Evolutionary conservation across 768 basidiomycete genomes (phyloP), one percentile per base, ranked within the genome.

Genomic region (Collybia sp.): DNA sequence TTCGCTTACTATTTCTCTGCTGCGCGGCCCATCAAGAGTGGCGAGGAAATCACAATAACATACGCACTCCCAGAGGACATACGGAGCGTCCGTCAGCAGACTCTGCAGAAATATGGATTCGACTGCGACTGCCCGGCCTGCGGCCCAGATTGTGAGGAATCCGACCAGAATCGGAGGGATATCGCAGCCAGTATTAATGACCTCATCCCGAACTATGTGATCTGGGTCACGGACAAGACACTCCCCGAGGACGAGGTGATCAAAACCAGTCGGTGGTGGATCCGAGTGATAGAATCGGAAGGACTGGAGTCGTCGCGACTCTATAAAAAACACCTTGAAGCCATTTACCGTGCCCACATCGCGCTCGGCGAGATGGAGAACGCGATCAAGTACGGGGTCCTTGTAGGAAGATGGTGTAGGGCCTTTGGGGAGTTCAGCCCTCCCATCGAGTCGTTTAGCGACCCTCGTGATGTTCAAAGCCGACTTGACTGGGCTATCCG

Each of bases 1-100:
- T 70, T 70, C 41, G 53, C 62, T 6, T 53, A 64, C 18, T 56
- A 58, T 25, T 51, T 66, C 30, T 43, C 48, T 8, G 67, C 67
- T 1, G 38, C 45, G 6, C 52, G 58, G 0, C 45, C 59, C 36
- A 63, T 70, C 48, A 58, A 55, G 15, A 45, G 49, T 3, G 62
- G 63, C 2, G 63, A 66, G 34, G 61, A 70, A 45, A 56, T 68
- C 16, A 58, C 58, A 15, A 50, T 61, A 12, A 45, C 55, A 4
- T 70, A 70, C 41, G 58, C 58, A 44, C 30, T 40, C 8, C 35
- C 58, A 6, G 44, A 57, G 5, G 48, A 50, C 19, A 30, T 53
- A 6, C 46, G 52, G 2, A 54, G 60, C 2, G 52, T 53, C 19
- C 61, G 66, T 1, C 53, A 60, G 17, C 46, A 51, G 12, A 46